Percentiles rank a stretch among this genome's conserved stretches.
phyloP scores from a whole-genome alignment of 345 rosid species.

The Brassica carinata region DNA sequence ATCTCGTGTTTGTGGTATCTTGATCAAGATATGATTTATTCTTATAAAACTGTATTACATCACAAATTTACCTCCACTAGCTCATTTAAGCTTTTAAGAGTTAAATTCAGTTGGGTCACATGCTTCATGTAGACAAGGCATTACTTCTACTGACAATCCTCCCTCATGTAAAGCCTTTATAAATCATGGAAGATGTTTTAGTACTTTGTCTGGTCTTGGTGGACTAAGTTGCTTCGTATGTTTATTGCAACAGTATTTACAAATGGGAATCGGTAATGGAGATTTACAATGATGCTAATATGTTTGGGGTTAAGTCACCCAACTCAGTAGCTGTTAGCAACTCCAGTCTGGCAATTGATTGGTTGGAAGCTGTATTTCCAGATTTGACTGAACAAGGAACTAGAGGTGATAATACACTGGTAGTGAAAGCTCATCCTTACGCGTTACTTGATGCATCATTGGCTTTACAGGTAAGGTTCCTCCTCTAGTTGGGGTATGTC shows the following conservation, averaged over 20 bases:
- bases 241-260: constrained; percentile 56
- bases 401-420: constrained; percentile 49
- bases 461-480: constrained; percentile 74
- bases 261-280: constrained; percentile 86
- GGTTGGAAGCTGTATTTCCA: constrained; percentile 94
- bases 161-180: neutral
- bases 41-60: constrained; percentile 11
- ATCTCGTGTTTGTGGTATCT: neutral
- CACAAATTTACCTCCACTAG: neutral
- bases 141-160: neutral
- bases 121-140: neutral
- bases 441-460: constrained; percentile 83
- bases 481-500: constrained; percentile 20
- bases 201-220: constrained; percentile 25
- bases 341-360: constrained; percentile 80
- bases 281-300: constrained; percentile 80
- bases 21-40: neutral
- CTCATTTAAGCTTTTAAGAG: neutral
- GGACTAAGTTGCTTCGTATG: constrained; percentile 30
- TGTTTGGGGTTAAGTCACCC: constrained; percentile 68
- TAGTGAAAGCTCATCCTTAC: constrained; percentile 70
- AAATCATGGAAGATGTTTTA: constrained; percentile 17
- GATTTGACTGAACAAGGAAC: constrained; percentile 60
- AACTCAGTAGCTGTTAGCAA: constrained; percentile 65
- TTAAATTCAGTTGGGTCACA: neutral